Base-by-base conservation (phyloP, 139 green algal species). In the Tetradesmus lagerheimii region DNA sequence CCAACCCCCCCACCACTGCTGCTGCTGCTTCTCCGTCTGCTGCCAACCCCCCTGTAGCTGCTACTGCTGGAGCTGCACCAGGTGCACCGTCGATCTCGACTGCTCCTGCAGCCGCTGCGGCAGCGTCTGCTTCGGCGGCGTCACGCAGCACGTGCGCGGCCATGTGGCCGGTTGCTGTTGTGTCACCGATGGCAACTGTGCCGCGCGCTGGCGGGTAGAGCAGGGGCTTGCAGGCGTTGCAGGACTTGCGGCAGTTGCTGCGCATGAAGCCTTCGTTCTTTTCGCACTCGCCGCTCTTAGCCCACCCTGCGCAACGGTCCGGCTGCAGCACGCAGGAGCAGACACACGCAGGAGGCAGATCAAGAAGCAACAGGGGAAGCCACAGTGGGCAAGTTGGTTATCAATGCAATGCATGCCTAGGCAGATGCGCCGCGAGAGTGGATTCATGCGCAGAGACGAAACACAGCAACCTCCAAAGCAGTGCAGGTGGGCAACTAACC, bases 261-360 rank as follows among this genome's bases (percentile, higher is more conserved):
- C 38, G 71, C 93, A 96, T 96, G 86, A 91, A 96, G 27, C 41
- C 53, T 1, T n/a, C 1, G 76, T 95, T 96, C 29, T 90, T 94
- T 1, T 86, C 47, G 43, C 93, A 96, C 82, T 96, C 93, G 38
- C 93, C 93, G 16, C 20, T 4, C 9, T 35, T 29, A 0, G 29
- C 35, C 93, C 93, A 95, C 31, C 93, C 80, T 0, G 9, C 37
- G 82, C 93, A 95, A 1, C 45, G 47, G 5, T 89, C 86, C 39
- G 34, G 53, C 62, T 90, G 57, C 15, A 18, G 64, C 9, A 9
- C 18, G 74, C 34, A n/a, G 23, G 27, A 14, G 16, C 37, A 8
- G 27, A 31, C 0, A n/a, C 64, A 77, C 1, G 37, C 67, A 85
- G 43, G 37, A 80, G 53, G 38, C 27, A 38, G 41, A 2, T 38